phyloP scores from a whole-genome alignment of 2,329 filamentous ascomycete species.

The Apiospora saccharicola region DNA sequence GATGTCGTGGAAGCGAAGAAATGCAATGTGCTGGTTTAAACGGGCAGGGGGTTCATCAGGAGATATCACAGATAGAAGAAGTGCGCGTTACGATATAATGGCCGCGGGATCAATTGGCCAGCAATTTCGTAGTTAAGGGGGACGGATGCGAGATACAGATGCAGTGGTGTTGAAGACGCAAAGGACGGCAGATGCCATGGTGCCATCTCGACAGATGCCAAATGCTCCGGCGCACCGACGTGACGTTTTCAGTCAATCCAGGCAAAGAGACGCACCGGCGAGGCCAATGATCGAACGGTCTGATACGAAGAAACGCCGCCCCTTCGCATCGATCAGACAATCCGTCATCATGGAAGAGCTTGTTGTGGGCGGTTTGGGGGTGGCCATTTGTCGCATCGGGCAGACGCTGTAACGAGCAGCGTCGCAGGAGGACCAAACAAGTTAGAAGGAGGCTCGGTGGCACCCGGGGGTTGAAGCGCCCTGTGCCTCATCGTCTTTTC shows the following conservation, averaged over 20 bases:
- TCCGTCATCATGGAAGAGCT: background rate
- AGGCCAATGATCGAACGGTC: constrained; percentile 6
- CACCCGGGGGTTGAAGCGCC: constrained; percentile 19
- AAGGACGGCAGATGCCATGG: background rate
- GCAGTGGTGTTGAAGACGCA: background rate
- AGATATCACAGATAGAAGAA: background rate
- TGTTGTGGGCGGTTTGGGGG: background rate
- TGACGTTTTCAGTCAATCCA: background rate
- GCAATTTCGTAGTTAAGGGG: background rate
- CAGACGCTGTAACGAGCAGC: constrained; percentile 9
- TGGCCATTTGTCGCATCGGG: constrained; percentile 18
- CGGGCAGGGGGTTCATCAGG: background rate
- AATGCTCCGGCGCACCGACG: background rate
- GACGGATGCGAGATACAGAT: background rate
- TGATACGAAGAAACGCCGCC: background rate
- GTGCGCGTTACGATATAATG: background rate
- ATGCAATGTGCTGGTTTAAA: background rate
- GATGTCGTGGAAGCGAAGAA: background rate
- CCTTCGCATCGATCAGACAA: constrained; percentile 17
- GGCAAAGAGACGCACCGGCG: background rate
- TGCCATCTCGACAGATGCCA: constrained; percentile 10
- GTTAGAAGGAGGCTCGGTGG: constrained; percentile 21
- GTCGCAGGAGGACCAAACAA: constrained; percentile 22
- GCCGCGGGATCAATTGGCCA: background rate
- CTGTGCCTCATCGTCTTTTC: constrained; percentile 20